Conservation (phyloP, 2,329 filamentous ascomycete genomes). For the Eutypa lata region DNA sequence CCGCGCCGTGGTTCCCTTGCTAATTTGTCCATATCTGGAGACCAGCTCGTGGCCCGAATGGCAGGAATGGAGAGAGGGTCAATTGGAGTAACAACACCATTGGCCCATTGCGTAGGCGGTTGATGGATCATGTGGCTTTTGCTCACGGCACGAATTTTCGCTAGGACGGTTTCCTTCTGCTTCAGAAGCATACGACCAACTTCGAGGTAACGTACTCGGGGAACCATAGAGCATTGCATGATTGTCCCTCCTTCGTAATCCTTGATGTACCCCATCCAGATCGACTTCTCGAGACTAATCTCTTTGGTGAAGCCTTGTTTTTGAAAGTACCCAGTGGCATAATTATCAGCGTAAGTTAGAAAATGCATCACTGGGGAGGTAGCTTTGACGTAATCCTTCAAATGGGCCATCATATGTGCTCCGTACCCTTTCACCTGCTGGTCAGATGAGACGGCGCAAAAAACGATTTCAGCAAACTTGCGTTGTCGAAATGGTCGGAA, state of each 20-base stretch:
- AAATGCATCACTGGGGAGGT: slow-evolving; percentile 96
- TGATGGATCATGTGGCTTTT: slow-evolving; percentile 81
- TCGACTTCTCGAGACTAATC: slow-evolving; percentile 79
- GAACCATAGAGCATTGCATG: slow-evolving; percentile 97
- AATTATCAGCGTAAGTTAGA: slow-evolving; percentile 94
- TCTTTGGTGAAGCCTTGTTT: slow-evolving; percentile 98
- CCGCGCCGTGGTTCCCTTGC: slow-evolving; percentile 89
- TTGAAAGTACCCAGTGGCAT: slow-evolving; percentile 96
- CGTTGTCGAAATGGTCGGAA: slow-evolving; percentile 88
- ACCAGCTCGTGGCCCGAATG: slow-evolving; percentile 89
- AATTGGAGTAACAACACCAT: slow-evolving; percentile 63
- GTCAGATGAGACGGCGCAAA: slow-evolving; percentile 92
- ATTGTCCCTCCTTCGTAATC: slow-evolving; percentile 97
- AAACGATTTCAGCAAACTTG: slow-evolving; percentile 93
- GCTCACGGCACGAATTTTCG: slow-evolving; percentile 86
- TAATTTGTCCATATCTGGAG: slow-evolving; percentile 91
- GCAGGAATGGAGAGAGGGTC: slow-evolving; percentile 80
- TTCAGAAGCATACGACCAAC: slow-evolving; percentile 87
- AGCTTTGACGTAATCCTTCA: slow-evolving; percentile 95
- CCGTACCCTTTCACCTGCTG: slow-evolving; percentile 98
- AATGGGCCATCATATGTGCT: slow-evolving; percentile 91
- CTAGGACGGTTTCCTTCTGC: slow-evolving; percentile 88
- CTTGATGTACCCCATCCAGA: slow-evolving; percentile 99
- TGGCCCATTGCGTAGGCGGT: slow-evolving; percentile 83
- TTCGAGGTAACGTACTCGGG: slow-evolving; percentile 87